phyloP scores from a whole-genome alignment of 768 basidiomycete species.

The Mycena rebaudengoi region DNA sequence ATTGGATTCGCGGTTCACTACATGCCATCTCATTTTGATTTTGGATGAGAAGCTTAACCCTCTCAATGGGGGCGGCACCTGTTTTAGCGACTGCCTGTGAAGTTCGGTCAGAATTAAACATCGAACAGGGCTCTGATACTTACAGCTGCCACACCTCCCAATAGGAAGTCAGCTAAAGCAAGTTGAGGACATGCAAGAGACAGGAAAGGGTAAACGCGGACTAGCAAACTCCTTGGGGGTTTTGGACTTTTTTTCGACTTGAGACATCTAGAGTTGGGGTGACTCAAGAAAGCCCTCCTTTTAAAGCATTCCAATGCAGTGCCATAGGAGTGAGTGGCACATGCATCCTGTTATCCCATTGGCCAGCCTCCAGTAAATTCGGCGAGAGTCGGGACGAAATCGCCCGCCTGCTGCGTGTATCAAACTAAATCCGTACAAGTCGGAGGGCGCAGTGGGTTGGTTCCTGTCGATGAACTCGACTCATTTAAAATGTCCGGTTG shows the following conservation, averaged over 20 bases:
- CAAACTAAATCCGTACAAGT: no score
- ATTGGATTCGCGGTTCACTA: constrained; percentile 34
- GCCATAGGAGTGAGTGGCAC: no score
- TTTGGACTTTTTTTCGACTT: constrained; percentile 49
- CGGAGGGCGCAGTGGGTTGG: no score
- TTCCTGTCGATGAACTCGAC: no score
- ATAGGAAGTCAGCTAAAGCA: constrained; percentile 69
- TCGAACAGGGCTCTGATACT: no score
- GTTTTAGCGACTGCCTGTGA: constrained; percentile 87
- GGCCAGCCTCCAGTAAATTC: no score
- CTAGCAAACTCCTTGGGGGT: constrained; percentile 77
- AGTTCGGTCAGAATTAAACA: no score
- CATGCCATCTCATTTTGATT: constrained; percentile 96
- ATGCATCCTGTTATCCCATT: no score
- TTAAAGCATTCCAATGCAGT: background rate
- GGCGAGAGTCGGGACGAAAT: no score
- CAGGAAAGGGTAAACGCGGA: constrained; percentile 38
- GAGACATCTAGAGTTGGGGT: constrained; percentile 10
- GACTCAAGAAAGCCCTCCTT: background rate
- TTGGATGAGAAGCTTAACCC: constrained; percentile 85
- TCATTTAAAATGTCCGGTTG: no score
- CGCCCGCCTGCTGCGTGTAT: no score
- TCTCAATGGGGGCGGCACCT: constrained; percentile 88
- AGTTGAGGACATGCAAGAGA: constrained; percentile 19
- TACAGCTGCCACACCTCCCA: constrained; percentile 80